Base-by-base conservation (phyloP, 1,284 basidiomycete genomes). In the Cryptococcus deneoformans region DNA sequence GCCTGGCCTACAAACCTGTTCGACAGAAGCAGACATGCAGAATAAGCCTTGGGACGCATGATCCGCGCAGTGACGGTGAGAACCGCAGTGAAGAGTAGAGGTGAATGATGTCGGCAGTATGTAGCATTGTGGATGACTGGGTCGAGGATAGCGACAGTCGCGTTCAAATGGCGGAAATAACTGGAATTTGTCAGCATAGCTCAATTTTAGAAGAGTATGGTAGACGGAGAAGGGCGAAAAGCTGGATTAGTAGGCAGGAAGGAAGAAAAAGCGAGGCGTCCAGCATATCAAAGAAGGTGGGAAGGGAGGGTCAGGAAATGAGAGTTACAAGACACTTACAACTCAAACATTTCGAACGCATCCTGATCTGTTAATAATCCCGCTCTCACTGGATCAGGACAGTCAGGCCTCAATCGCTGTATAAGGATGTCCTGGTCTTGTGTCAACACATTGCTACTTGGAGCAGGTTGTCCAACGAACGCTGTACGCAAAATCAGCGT, bases 71-170 rank as follows among this genome's bases (percentile, higher is more conserved):
- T 72, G 3, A 77, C 74, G 16, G 76, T 69, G 46, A 80, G 65
- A 52, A 80, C 71, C 36, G 77, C 70, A 1, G 76, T 72, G 61
- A 78, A 79, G 14, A 80, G 72, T 12, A 79, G 64, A 7, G 76
- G 66, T n/a, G 68, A 71, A 4, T 69, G 63, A 16, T 65, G 60
- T 5, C 76, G 71, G 37, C 73, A 72, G 54, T 70, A 75, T 6
- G 66, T 63, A 1, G 72, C 60, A 0, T 76, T 76, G 56, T 79
- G 77, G 4, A 79, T 61, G 4, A 67, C 63, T 2, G 70, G 68
- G 50, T 78, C 77, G 48, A 78, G 67, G 11, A 77, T 59, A 3
- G 75, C 73, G 20, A 70, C 60, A 2, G 64, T 66, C 2, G 61
- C 57, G 54, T 72, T 72, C 16, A 74, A 62, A 24, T 68, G 66